Percentiles rank a stretch among this genome's conserved stretches.
phyloP scores from a whole-genome alignment of 2,329 filamentous ascomycete genomes.

The Akanthomyces lecanii region DNA sequence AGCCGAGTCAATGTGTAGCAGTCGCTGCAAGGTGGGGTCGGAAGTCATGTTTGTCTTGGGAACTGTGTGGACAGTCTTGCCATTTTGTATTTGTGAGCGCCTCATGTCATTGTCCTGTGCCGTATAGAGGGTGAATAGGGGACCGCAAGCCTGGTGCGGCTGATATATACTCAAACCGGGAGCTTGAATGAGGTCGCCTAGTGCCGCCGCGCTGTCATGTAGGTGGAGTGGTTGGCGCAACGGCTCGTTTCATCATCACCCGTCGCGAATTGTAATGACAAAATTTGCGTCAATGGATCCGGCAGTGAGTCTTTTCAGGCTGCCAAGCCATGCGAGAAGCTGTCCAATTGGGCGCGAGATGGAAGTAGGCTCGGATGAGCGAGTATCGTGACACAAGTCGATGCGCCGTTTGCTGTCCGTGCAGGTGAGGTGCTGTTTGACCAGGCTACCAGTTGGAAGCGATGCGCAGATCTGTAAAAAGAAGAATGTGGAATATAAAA shows the following conservation, averaged over 20 bases:
- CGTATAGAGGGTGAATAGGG: neutral
- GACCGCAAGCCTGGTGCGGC: neutral
- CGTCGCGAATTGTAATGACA: neutral
- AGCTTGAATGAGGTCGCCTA: neutral
- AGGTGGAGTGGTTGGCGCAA: neutral
- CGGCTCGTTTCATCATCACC: neutral
- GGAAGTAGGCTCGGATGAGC: neutral
- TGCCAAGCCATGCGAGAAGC: neutral
- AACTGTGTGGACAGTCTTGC: neutral
- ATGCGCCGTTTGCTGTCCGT: neutral
- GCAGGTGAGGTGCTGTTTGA: neutral
- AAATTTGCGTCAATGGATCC: neutral
- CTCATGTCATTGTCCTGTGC: conserved; percentile 8
- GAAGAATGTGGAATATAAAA: neutral
- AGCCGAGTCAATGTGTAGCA: neutral
- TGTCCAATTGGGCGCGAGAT: neutral
- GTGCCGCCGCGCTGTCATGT: neutral
- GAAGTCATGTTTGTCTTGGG: neutral
- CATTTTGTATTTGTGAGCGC: neutral
- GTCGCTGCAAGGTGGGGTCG: neutral
- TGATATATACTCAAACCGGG: neutral
- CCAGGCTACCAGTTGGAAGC: neutral
- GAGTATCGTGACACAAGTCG: neutral
- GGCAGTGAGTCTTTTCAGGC: neutral
- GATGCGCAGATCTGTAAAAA: neutral